Evolutionary conservation across 2,329 filamentous ascomycete species (phyloP), one percentile per base, ranked within the genome.

Genomic region (Pseudocercospora fuligena): DNA sequence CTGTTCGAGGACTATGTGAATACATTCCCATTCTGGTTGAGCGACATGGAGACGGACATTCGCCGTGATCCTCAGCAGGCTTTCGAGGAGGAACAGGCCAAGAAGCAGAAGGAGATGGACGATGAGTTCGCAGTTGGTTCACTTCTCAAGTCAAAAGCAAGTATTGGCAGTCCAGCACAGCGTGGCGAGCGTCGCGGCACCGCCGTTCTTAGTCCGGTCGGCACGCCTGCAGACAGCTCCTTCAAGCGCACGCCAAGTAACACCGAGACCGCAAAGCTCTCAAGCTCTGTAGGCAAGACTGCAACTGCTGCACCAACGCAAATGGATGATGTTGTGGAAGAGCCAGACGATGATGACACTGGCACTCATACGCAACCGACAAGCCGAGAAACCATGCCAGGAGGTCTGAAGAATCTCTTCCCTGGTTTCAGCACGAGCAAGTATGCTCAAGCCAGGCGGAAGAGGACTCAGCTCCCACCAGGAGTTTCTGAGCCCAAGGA

Each of bases 1-100:
- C 85, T 99, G 1, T 98, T 98, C 73, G 95, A 98, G 75, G 83
- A 99, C 79, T 89, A 97, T 75, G 94, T 99, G 78, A 98, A 98
- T 81, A 94, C 89, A 69, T 89, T 98, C 75, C 95, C 95, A 14
- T 97, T 98, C 82, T 99, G 95, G 95, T 87, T 98, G 36, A 90
- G 90, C 74, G 92, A 97, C 69, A 85, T 98, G 51, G 94, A 97
- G 77, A 92, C 88, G 33, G 95, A 99, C 77, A 99, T 99, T 76
- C 90, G 94, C 72, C 93, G 92, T 77, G 94, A 98, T 77, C 95
- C 95, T 0, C 92, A 95, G 77, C 87, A 88, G 69, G 94, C 94
- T 0, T 97, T 97, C 77, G 91, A 96, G 70, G 91, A 95, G 74
- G 94, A 98, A 78, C 93, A 97, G 78, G 89, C 94, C 78, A 88